Evolutionary conservation across 1,139 yeast species (phyloP), one percentile per base, ranked within the genome.

Genomic region (Kodamaea fungicola): DNA sequence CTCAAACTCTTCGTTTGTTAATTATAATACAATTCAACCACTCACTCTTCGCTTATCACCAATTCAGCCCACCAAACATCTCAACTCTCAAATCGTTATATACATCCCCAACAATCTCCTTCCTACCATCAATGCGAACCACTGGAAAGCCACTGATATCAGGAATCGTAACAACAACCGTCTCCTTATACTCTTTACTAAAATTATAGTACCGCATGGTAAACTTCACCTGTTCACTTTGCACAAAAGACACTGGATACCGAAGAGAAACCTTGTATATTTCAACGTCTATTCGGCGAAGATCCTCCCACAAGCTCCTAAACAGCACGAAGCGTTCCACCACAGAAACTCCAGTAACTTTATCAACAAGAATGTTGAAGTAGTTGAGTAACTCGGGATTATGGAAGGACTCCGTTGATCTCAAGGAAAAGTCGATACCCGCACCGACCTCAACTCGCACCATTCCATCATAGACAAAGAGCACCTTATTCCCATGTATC

Each of bases 221-320:
- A 31, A 54, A 47, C 3, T 35, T 36, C 6, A 55, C 28, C 6
- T 30, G 22, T 8, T 33, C 38, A 8, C 28, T 34, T 2, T 37
- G 19, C n/a, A 44, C 46, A 23, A 50, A 33, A 6, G 42, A 31
- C 4, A 59, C 40, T 1, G 71, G 72, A 40, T 45, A 61, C 35
- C 54, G 59, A 24, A 62, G 44, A 3, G 64, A 54, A 4, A 64
- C 44, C 31, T 51, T 54, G 49, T 54, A 57, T 4, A 67, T 42
- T 25, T 59, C 65, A 4, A 37, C 21, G 43, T 67, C 72, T 4
- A 67, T 36, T 12, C 39, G 35, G 24, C 44, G 46, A 12, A 62
- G 45, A 13, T 38, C 38, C 2, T 35, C 33, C 61, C 68, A 66
- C 13, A 42, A 32, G 2, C 35, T 38, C 12, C 41, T 41, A 38